Evolutionary conservation across 139 green algal species (phyloP), one percentile per base, ranked within the genome.

Genomic region (Limnomonas spitsbergensis): DNA sequence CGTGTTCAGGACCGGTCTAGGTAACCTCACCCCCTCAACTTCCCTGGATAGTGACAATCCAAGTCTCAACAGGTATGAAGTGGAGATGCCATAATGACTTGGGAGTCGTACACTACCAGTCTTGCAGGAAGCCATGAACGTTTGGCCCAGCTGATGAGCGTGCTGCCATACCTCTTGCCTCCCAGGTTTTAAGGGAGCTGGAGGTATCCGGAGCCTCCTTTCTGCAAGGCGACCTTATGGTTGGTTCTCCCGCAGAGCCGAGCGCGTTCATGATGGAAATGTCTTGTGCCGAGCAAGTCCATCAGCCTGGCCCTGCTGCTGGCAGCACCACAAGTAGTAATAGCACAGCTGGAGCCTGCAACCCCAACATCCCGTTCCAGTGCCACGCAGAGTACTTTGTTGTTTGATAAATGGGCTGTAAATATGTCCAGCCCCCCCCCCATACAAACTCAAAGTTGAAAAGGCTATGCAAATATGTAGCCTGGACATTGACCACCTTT

Each of bases 331-430:
- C 20, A 14, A 69, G 56, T 27, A 69, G 56, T 27, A 32, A 14
- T 27, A 27, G 7, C 56, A 35, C 56, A 69, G 6, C 26, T 9
- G 31, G 56, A 37, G 14, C 4, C 56, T 9, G 20, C 36, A 74
- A 9, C 36, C 35, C 34, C 35, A 47, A n/a, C 68, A 4, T 42
- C 29, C 68, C 68, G 4, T 74, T 74, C 36, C 9, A n/a, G 3
- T 74, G 68, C 36, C 68, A 24, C 36, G 36, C 24, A 32, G 35
- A 74, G 36, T 74, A 74, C 24, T 74, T 74, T 32, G 36, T 32
- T n/a, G 35, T 74, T n/a, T 47, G 42, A n/a, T n/a, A n/a, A n/a
- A n/a, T n/a, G n/a, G n/a, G n/a, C n/a, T n/a, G n/a, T n/a, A n/a
- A n/a, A n/a, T n/a, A n/a, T n/a, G n/a, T n/a, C n/a, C n/a, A n/a